Conservation (phyloP, 176 grass and related monocot species). For the Echinochloa phyllopogon region DNA sequence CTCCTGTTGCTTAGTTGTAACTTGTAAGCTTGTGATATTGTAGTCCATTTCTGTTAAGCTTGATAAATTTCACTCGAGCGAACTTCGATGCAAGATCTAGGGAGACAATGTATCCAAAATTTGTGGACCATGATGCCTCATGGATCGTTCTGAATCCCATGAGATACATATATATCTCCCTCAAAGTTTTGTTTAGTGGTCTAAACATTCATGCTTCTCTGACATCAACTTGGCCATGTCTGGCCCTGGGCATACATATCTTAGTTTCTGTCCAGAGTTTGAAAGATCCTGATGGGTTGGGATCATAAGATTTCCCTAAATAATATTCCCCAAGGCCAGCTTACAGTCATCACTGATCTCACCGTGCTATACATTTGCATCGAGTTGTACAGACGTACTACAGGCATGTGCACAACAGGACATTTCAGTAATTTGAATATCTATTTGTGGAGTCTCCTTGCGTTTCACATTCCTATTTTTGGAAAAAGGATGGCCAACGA, state of each 20-base stretch:
- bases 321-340: not conserved
- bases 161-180: slow-evolving; percentile 33
- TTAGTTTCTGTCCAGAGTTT: slow-evolving; percentile 8
- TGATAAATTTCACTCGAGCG: not conserved
- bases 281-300: not conserved
- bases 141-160: slow-evolving; percentile 32
- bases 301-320: slow-evolving; percentile 10
- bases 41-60: slow-evolving; percentile 22
- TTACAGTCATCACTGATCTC: slow-evolving; percentile 12
- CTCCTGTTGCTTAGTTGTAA: slow-evolving; percentile 5
- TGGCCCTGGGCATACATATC: slow-evolving; percentile 48
- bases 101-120: slow-evolving; percentile 16
- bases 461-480: not conserved
- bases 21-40: not conserved
- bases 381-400: not conserved
- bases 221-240: slow-evolving; percentile 32
- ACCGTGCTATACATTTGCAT: not conserved
- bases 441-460: not conserved
- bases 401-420: slow-evolving; percentile 22
- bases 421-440: not conserved
- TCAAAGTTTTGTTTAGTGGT: slow-evolving; percentile 15
- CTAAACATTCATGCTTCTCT: slow-evolving; percentile 5
- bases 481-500: not conserved
- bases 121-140: slow-evolving; percentile 27
- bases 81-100: slow-evolving; percentile 38